These are phyloP conservation scores for Schoenoplectus tabernaemontani DNA, from an alignment of 202 grass and related monocot species.

Conservation along the genomic window DNA sequence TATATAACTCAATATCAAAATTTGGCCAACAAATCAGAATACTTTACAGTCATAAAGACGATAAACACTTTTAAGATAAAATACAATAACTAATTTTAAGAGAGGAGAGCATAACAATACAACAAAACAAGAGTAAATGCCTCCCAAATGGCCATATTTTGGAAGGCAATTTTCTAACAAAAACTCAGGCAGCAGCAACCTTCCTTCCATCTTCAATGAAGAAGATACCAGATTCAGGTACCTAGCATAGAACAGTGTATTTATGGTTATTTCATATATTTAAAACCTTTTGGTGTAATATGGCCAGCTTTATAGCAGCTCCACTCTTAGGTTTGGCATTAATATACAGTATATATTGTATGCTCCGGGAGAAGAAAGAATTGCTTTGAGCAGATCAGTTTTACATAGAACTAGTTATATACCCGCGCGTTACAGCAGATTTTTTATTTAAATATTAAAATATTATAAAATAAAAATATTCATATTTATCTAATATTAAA, in stretches of 20 bases:
- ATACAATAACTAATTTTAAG: neutral
- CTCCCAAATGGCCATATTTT: neutral
- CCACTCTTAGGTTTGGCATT: neutral
- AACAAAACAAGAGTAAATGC: slow-evolving; percentile 9
- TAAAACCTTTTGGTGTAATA: neutral
- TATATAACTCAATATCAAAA: slow-evolving; percentile 19
- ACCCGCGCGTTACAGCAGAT: too few relatives aligned
- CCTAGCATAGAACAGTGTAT: slow-evolving; percentile 27
- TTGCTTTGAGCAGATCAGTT: neutral
- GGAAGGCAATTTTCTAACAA: neutral
- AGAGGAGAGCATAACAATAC: neutral
- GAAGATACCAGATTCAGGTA: slow-evolving; percentile 85
- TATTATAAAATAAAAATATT: too few relatives aligned
- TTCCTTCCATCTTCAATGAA: slow-evolving; percentile 99
- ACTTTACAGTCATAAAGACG: slow-evolving; percentile 6
- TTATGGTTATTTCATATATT: neutral
- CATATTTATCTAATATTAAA: too few relatives aligned
- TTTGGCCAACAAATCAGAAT: neutral
- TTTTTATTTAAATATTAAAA: too few relatives aligned
- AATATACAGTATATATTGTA: too few relatives aligned
- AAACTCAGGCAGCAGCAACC: slow-evolving; percentile 69
- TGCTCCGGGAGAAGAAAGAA: too few relatives aligned
- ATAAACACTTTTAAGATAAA: slow-evolving; percentile 5
- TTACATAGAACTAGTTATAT: neutral
- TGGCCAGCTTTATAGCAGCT: neutral